These are phyloP conservation scores for Talaromyces proteolyticus DNA, from an alignment of 495 filamentous ascomycete genomes.

Conservation along the genomic window DNA sequence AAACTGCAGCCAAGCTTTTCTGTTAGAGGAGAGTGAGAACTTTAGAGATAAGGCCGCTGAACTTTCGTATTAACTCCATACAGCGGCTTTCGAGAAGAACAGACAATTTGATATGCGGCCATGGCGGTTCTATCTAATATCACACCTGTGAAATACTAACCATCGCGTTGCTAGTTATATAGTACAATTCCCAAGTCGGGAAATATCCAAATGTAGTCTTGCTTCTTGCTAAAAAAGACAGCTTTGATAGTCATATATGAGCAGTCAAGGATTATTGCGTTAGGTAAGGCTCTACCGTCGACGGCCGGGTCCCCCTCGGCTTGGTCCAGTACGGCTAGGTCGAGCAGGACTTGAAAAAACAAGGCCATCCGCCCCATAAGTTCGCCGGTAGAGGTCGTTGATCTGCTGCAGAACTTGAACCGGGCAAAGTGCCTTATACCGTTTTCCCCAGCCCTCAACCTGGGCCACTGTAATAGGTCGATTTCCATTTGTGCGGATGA, in stretches of 20 bases:
- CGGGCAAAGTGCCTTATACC: constrained; percentile 25
- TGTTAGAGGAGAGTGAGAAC: background rate
- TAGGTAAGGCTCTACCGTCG: background rate
- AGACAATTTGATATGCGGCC: background rate
- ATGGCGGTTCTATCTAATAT: background rate
- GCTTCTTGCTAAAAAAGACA: background rate
- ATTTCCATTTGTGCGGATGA: constrained; percentile 10
- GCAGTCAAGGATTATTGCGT: background rate
- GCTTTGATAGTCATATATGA: background rate
- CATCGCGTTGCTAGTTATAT: background rate
- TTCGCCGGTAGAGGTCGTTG: constrained; percentile 20
- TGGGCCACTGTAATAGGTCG: background rate
- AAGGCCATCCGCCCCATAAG: constrained; percentile 18
- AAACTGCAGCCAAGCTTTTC: background rate
- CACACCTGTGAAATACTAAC: background rate
- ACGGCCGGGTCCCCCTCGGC: constrained; percentile 35
- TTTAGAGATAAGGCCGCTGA: background rate
- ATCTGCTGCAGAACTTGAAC: constrained; percentile 17
- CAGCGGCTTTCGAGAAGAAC: background rate
- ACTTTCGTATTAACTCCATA: background rate
- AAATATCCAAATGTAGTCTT: background rate
- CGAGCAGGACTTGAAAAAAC: constrained; percentile 58
- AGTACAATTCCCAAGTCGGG: background rate
- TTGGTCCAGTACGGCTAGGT: constrained; percentile 45
- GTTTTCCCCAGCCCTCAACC: constrained; percentile 15